Evolutionary conservation across 352 stramenopile species (phyloP), one percentile per base, ranked within the genome.

Genomic region (Phytophthora melonis): DNA sequence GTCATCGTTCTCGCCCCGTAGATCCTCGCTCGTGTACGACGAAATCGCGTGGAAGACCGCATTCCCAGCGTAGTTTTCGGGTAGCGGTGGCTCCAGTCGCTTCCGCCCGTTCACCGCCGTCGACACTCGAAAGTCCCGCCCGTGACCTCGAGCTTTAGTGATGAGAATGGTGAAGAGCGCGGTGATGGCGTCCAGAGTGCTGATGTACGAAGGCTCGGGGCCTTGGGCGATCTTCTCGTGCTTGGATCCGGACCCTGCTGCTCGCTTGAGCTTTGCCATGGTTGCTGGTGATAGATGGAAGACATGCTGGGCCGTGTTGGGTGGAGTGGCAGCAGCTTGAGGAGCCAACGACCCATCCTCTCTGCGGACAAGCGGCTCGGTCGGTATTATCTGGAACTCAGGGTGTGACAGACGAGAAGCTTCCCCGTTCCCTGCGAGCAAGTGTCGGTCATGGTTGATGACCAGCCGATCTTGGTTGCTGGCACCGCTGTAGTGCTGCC

Each of bases 21-120:
- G 64, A 5, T 87, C 80, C 0, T 66, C 41, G 6, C 61, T 73
- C 18, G 52, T 60, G 58, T 83, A 86, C 4, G 56, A 61, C 0
- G 81, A 88, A 8, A 89, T 57, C 8, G 81, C 78, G 54, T 87
- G 83, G 60, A 88, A 89, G 30, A 89, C 78, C 1, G 74, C 77
- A 59, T 91, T 91, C 8, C 80, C 83, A 2, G 72, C 72, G 32
- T 83, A 89, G 57, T 87, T 86, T 1, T 8, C 41, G 3, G 83
- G 79, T 1, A 91, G 56, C 3, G 83, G 80, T 4, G 83, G 83
- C 1, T 70, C 63, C 14, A 91, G 73, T 10, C 83, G 80, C 1
- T 66, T 68, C 6, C 83, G 81, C 5, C 58, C 78, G 45, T 91
- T 89, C 21, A 91, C 75, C 5, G 70, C 78, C 0, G 83, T 89